Percentiles rank a stretch among this genome's conserved stretches.
phyloP scores from a whole-genome alignment of 768 basidiomycete genomes.

The Cystobasidium ongulense region DNA sequence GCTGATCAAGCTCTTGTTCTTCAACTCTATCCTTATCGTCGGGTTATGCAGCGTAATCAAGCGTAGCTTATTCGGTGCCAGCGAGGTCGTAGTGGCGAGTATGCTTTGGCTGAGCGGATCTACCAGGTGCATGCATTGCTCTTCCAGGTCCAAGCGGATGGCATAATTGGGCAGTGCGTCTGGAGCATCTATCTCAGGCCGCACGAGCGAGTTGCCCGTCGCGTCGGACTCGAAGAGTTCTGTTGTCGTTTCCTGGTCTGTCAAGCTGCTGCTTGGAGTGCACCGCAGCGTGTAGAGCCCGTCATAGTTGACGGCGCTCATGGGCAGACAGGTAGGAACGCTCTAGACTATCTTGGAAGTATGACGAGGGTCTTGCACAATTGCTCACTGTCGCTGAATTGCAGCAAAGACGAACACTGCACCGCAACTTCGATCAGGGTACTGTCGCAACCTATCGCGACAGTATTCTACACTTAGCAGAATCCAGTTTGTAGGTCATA shows the following conservation, averaged over 20 bases:
- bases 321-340: neutral
- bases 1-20: conserved; percentile 22
- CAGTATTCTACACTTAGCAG: too few species aligned
- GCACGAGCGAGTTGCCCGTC: neutral
- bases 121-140: neutral
- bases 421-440: neutral
- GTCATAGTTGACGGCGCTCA: neutral
- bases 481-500: too few species aligned
- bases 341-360: neutral
- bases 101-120: neutral
- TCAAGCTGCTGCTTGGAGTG: conserved; percentile 2
- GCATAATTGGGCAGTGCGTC: conserved; percentile 14
- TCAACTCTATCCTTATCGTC: neutral
- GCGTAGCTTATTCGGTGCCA: conserved; percentile 10
- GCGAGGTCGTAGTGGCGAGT: neutral
- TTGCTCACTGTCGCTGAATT: too few species aligned
- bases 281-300: neutral
- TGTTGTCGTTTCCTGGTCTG: conserved; percentile 2
- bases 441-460: too few species aligned
- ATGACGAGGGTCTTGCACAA: too few species aligned
- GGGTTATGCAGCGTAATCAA: conserved; percentile 22
- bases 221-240: conserved; percentile 6
- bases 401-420: neutral
- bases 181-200: conserved; percentile 23
- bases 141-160: neutral